Evolutionary conservation across 2,329 filamentous ascomycete genomes (phyloP).

Genomic region (Intubia oerlemansii): DNA sequence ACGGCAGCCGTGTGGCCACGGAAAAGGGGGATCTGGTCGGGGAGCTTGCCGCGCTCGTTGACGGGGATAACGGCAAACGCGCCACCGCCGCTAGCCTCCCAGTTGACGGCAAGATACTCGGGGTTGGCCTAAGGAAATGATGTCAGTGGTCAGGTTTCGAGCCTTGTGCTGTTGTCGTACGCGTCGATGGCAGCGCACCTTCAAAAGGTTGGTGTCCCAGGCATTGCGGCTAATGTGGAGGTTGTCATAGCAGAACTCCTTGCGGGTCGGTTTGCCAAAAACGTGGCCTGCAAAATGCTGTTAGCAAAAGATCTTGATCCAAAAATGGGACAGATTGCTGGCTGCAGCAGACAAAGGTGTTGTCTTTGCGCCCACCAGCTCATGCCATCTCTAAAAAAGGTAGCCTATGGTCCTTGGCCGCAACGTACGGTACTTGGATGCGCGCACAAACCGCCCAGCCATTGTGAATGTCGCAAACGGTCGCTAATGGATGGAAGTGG

Average conservation of each 20-base stretch:
- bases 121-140: conserved; percentile 98
- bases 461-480: too few species aligned
- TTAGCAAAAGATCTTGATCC: neutral
- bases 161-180: neutral
- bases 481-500: too few species aligned
- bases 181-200: conserved; percentile 31
- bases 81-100: conserved; percentile 88
- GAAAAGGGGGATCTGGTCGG: conserved; percentile 85
- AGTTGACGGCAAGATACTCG: conserved; percentile 91
- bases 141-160: conserved; percentile 5
- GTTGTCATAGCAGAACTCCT: conserved; percentile 98
- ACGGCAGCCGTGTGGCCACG: conserved; percentile 90
- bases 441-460: conserved; percentile 47
- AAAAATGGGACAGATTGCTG: neutral
- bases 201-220: conserved; percentile 97
- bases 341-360: conserved; percentile 2
- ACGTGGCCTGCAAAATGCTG: conserved; percentile 53
- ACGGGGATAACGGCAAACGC: conserved; percentile 92
- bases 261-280: conserved; percentile 86
- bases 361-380: neutral
- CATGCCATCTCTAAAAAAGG: too few species aligned
- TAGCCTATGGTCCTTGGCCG: neutral
- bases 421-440: conserved; percentile 44
- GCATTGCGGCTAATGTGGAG: conserved; percentile 93
- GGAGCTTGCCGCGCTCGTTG: conserved; percentile 71